A percentile compares a stretch with the other conserved stretches of the same genome.
phyloP scores from a whole-genome alignment of 2,329 filamentous ascomycete species.

The Coniella vitis region DNA sequence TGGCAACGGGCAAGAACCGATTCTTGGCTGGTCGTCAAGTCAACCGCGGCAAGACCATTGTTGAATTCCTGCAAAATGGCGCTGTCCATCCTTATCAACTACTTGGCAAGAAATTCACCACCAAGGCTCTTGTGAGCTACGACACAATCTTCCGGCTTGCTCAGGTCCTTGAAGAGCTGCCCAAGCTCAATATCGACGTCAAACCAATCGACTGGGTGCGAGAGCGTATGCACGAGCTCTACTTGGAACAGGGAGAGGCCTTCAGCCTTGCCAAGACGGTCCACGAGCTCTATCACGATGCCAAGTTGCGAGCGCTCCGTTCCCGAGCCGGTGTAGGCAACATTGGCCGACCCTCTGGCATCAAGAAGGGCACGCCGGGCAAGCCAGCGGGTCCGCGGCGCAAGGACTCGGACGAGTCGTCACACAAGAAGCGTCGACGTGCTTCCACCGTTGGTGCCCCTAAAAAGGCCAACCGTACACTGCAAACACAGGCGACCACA shows the following conservation, averaged over 20 bases:
- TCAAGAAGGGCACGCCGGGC: constrained; percentile 25
- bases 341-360: constrained; percentile 48
- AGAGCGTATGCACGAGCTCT: constrained; percentile 47
- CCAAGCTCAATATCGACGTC: constrained; percentile 46
- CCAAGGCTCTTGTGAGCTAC: constrained; percentile 39
- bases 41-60: constrained; percentile 46
- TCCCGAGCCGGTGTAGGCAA: constrained; percentile 49
- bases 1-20: constrained; percentile 34
- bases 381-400: constrained; percentile 23
- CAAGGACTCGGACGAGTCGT: constrained; percentile 21
- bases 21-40: constrained; percentile 50
- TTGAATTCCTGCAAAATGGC: constrained; percentile 44
- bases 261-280: constrained; percentile 47
- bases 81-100: constrained; percentile 51
- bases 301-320: constrained; percentile 42
- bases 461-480: constrained; percentile 1
- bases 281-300: constrained; percentile 50
- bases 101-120: constrained; percentile 45
- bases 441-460: constrained; percentile 13
- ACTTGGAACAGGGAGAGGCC: constrained; percentile 32
- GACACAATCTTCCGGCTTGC: constrained; percentile 52
- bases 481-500: constrained; percentile 21
- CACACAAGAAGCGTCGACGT: constrained; percentile 11
- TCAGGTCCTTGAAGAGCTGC: constrained; percentile 42
- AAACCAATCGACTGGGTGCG: constrained; percentile 50